Percentiles rank a stretch among this genome's conserved stretches.
phyloP scores from a whole-genome alignment of 371 early-diverging fungal genomes.

The Capillidium rhysosporum region DNA sequence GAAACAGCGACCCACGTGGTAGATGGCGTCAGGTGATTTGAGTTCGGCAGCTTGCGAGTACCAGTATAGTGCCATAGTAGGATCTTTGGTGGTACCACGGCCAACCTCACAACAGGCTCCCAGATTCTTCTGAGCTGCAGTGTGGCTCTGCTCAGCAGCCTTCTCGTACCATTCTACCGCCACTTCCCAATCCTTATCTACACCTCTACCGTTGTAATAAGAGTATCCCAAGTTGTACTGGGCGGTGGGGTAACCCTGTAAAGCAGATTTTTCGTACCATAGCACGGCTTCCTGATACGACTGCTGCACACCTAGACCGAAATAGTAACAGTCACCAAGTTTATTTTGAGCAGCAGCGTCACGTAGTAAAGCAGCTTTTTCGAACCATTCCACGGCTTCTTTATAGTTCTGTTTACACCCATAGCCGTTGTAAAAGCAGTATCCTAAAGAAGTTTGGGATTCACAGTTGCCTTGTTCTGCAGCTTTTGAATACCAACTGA shows the following conservation, averaged over 20 bases:
- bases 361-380: conserved; percentile 42
- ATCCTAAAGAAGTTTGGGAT: conserved; percentile 62
- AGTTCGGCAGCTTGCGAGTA: conserved; percentile 35
- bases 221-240: conserved; percentile 78
- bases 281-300: conserved; percentile 35
- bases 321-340: conserved; percentile 61
- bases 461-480: conserved; percentile 58
- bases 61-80: conserved; percentile 27
- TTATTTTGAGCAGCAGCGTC: conserved; percentile 55
- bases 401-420: conserved; percentile 30
- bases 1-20: conserved; percentile 47
- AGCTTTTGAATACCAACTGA: conserved; percentile 41
- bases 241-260: conserved; percentile 58
- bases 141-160: conserved; percentile 39
- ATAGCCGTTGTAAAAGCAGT: conserved; percentile 50
- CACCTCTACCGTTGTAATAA: conserved; percentile 75
- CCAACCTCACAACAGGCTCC: conserved; percentile 62
- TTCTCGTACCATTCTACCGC: conserved; percentile 53
- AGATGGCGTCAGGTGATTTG: conserved; percentile 17
- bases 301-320: conserved; percentile 51
- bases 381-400: conserved; percentile 47
- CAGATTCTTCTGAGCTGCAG: conserved; percentile 59
- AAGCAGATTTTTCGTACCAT: conserved; percentile 53
- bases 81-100: conserved; percentile 32
- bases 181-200: conserved; percentile 24